Evolutionary conservation across 768 basidiomycete species (phyloP).

Genomic region (Collybia mongolica): DNA sequence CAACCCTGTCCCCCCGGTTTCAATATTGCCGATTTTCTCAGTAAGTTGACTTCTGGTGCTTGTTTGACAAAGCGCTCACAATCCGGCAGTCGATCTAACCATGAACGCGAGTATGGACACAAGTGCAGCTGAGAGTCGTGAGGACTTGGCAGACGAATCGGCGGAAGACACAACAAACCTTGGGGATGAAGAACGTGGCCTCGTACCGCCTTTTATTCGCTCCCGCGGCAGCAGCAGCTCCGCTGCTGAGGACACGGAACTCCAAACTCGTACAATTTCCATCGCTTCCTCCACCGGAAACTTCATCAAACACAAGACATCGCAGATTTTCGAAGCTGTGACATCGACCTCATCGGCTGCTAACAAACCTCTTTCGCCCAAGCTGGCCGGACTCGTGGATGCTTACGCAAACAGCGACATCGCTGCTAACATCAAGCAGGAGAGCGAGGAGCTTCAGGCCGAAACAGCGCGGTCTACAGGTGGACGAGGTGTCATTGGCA

Average conservation of each 20-base stretch:
- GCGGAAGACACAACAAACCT: slow-evolving; percentile 39
- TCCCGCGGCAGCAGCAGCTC: slow-evolving; percentile 25
- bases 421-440: slow-evolving; percentile 56
- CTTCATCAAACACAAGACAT: slow-evolving; percentile 71
- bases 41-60: slow-evolving; percentile 43
- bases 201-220: slow-evolving; percentile 18
- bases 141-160: slow-evolving; percentile 24
- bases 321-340: slow-evolving; percentile 66
- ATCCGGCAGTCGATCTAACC: slow-evolving; percentile 62
- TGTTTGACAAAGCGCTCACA: slow-evolving; percentile 1
- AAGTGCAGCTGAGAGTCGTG: slow-evolving; percentile 24
- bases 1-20: slow-evolving; percentile 89
- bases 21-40: slow-evolving; percentile 96
- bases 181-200: slow-evolving; percentile 71
- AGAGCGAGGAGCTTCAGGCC: slow-evolving; percentile 51
- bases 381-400: slow-evolving; percentile 70
- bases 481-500: slow-evolving; percentile 25
- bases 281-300: slow-evolving; percentile 43
- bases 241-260: slow-evolving; percentile 48
- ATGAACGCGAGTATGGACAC: slow-evolving; percentile 51
- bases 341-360: slow-evolving; percentile 23
- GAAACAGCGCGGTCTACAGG: slow-evolving; percentile 25
- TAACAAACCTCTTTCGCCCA: slow-evolving; percentile 45
- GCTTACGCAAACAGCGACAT: slow-evolving; percentile 70
- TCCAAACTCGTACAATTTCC: slow-evolving; percentile 44